These are phyloP conservation scores for Eucalyptus regnans DNA, from an alignment of 345 rosid species.

Conservation along the genomic window DNA sequence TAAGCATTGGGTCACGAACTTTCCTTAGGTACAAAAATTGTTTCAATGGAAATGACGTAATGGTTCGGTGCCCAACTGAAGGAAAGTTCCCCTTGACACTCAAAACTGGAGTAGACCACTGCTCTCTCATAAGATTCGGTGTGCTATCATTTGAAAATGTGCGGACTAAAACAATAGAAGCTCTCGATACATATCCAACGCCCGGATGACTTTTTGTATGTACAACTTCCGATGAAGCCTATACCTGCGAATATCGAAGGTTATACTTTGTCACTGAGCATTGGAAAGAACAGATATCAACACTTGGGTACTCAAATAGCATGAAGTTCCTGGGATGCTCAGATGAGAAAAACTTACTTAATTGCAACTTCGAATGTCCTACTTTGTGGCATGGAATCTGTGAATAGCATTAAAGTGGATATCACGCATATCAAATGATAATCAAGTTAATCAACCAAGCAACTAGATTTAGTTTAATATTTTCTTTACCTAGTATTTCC, in stretches of 20 bases:
- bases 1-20: too few species aligned
- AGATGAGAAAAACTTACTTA: slow-evolving; percentile 18
- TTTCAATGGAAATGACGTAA: too few species aligned
- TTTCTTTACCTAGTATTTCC: slow-evolving; percentile 41
- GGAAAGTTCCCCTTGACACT: background rate
- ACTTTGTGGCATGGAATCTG: slow-evolving; percentile 55
- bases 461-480: background rate
- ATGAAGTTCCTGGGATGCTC: background rate
- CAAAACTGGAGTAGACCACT: background rate
- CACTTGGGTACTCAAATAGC: background rate
- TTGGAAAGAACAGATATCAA: background rate
- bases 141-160: background rate
- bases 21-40: too few species aligned
- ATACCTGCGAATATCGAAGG: slow-evolving; percentile 24
- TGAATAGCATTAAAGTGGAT: background rate
- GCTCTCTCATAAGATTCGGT: background rate
- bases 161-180: slow-evolving; percentile 34
- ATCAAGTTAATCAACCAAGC: background rate
- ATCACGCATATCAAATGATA: background rate
- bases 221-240: slow-evolving; percentile 74
- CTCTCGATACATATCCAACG: slow-evolving; percentile 74
- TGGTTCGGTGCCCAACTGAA: too few species aligned
- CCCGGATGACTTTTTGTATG: slow-evolving; percentile 52
- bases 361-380: slow-evolving; percentile 53
- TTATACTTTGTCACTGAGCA: background rate